Evolutionary conservation across 805 yeast species (phyloP).

Genomic region (Candida lessepsii): DNA sequence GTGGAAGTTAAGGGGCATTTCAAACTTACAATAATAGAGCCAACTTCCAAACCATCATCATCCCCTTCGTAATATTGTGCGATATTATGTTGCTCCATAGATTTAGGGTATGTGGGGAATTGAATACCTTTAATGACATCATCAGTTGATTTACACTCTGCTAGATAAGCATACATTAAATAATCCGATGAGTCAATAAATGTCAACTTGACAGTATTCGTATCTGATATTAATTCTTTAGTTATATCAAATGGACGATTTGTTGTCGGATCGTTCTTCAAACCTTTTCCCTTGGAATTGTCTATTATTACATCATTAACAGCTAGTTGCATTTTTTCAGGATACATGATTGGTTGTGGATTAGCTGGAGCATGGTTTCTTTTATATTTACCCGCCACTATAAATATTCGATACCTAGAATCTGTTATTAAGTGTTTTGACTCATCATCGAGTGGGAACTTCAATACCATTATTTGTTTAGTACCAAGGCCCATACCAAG

Average conservation of each 20-base stretch:
- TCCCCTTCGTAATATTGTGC: slow-evolving; percentile 21
- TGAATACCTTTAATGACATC: slow-evolving; percentile 19
- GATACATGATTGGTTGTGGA: slow-evolving; percentile 50
- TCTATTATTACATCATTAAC: slow-evolving; percentile 50
- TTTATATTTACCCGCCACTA: background rate
- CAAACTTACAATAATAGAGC: slow-evolving; percentile 63
- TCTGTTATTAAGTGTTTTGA: background rate
- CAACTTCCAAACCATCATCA: slow-evolving; percentile 64
- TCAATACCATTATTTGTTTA: slow-evolving; percentile 25
- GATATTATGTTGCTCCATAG: slow-evolving; percentile 54
- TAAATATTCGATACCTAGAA: background rate
- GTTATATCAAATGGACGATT: slow-evolving; percentile 82
- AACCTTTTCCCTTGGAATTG: slow-evolving; percentile 63
- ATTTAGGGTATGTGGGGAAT: slow-evolving; percentile 31
- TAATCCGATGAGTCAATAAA: slow-evolving; percentile 56
- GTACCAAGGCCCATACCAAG: slow-evolving; percentile 30
- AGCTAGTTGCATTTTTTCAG: slow-evolving; percentile 66
- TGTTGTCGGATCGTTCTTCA: slow-evolving; percentile 75
- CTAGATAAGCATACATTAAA: slow-evolving; percentile 58
- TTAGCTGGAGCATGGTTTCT: background rate
- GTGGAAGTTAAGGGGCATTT: slow-evolving; percentile 77
- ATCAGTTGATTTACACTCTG: slow-evolving; percentile 34
- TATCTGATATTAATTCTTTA: slow-evolving; percentile 18
- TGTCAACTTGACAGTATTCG: slow-evolving; percentile 49
- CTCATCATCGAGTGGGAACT: slow-evolving; percentile 25